A percentile compares a stretch with the other conserved stretches of the same genome.
These are phyloP conservation scores for Ophiostoma angusticollis DNA, from an alignment of 2,329 filamentous ascomycete species.

Conservation along the genomic window DNA sequence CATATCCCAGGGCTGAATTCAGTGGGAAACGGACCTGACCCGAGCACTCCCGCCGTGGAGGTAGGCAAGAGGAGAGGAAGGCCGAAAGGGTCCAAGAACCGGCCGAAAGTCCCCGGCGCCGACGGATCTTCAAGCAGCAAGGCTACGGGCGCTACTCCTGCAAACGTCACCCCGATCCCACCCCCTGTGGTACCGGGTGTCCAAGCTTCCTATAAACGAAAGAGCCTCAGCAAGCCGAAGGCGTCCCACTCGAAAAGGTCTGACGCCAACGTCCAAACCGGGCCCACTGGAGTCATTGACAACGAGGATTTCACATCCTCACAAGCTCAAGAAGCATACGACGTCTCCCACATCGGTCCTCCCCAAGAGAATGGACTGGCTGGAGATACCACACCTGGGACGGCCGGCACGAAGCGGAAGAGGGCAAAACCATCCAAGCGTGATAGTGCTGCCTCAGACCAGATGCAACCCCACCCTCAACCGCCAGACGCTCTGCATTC, in stretches of 20 bases:
- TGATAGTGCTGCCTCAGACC: background rate
- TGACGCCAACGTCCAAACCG: conserved; percentile 21
- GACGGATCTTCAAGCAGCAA: background rate
- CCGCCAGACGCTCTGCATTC: conserved; percentile 12
- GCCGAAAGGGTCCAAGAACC: conserved; percentile 41
- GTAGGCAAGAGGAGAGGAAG: conserved; percentile 30
- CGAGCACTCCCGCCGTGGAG: background rate
- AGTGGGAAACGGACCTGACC: background rate
- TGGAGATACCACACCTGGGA: background rate
- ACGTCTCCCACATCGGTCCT: background rate
- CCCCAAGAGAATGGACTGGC: conserved; percentile 1
- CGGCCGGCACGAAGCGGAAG: conserved; percentile 20
- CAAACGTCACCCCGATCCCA: conserved; percentile 11
- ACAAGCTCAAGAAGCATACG: conserved; percentile 1
- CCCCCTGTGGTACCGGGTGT: conserved; percentile 15
- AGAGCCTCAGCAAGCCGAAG: conserved; percentile 28
- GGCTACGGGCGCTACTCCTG: background rate
- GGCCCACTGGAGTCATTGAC: conserved; percentile 16
- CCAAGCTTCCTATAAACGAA: conserved; percentile 14
- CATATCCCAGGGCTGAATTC: background rate
- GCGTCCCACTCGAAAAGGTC: conserved; percentile 18
- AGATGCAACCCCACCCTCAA: conserved; percentile 1
- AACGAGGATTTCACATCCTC: background rate
- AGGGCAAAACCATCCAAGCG: conserved; percentile 15
- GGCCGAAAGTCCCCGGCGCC: conserved; percentile 22